phyloP scores from a whole-genome alignment of 306 rosid species.

The Ceratonia siliqua region DNA sequence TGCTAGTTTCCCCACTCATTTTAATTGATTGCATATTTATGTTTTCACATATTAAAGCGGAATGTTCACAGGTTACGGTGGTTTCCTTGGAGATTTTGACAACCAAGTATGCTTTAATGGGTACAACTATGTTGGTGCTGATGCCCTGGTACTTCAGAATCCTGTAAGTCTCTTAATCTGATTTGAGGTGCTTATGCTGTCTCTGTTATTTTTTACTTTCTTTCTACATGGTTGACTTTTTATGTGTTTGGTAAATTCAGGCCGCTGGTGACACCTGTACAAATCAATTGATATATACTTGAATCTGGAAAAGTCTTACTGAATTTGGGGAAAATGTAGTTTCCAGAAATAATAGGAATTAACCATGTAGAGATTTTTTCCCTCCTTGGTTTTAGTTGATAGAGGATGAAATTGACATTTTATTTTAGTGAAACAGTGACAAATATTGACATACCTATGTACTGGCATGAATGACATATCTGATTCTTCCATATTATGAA shows the following conservation, averaged over 20 bases:
- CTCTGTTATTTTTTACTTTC: not conserved
- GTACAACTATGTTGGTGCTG: slow-evolving; percentile 62
- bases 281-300: not conserved
- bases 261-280: not conserved
- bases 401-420: not conserved
- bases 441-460: too few species aligned
- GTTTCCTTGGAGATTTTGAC: slow-evolving; percentile 57
- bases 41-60: slow-evolving; percentile 50
- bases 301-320: slow-evolving; percentile 1
- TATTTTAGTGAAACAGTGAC: not conserved
- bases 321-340: too few species aligned
- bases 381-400: not conserved
- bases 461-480: too few species aligned
- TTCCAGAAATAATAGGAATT: not conserved
- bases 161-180: slow-evolving; percentile 55
- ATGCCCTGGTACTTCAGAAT: slow-evolving; percentile 60
- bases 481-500: not conserved
- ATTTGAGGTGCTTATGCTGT: not conserved
- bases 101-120: slow-evolving; percentile 77
- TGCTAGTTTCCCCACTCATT: slow-evolving; percentile 13
- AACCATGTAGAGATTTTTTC: not conserved
- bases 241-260: slow-evolving; percentile 3
- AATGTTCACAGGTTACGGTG: slow-evolving; percentile 69
- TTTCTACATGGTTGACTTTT: slow-evolving; percentile 31
- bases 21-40: slow-evolving; percentile 42